Conservation (phyloP, 305 asterid genomes). For the Fraxinus dipetala region DNA sequence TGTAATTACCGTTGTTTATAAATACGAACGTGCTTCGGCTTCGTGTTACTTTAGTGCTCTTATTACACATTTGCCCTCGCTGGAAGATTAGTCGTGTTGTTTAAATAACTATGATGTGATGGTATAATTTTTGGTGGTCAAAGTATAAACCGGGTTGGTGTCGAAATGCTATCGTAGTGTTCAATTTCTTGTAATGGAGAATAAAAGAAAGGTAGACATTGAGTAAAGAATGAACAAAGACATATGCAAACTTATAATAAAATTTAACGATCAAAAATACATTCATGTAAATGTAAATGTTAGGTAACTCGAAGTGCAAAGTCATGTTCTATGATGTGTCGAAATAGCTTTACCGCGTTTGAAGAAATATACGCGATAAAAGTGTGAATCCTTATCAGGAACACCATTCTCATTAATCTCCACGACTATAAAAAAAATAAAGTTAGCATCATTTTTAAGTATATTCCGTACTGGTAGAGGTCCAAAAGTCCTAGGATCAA, state of each 20-base stretch:
- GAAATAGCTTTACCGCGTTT: not conserved
- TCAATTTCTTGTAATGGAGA: not conserved
- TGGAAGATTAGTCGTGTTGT: not conserved
- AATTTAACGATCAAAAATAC: not conserved
- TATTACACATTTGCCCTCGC: not conserved
- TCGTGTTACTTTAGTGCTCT: not conserved
- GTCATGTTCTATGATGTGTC: not conserved
- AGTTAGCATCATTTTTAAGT: not conserved
- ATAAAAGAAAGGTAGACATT: not conserved
- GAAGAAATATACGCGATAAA: conserved; percentile 9
- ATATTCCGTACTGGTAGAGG: not conserved
- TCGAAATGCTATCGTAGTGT: not conserved
- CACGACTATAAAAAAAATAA: conserved; percentile 2
- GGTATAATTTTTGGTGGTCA: not conserved
- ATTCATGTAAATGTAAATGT: not conserved
- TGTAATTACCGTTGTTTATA: not conserved
- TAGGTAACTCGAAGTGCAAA: not conserved
- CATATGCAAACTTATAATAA: too few species aligned
- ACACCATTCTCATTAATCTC: not conserved
- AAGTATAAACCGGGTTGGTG: not conserved
- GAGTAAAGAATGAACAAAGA: not conserved
- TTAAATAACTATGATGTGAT: not conserved
- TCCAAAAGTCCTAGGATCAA: not conserved
- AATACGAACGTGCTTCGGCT: not conserved
- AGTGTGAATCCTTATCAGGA: not conserved